Base-by-base conservation (phyloP, 2,329 filamentous ascomycete species). In the Coleophoma eucalyptorum region DNA sequence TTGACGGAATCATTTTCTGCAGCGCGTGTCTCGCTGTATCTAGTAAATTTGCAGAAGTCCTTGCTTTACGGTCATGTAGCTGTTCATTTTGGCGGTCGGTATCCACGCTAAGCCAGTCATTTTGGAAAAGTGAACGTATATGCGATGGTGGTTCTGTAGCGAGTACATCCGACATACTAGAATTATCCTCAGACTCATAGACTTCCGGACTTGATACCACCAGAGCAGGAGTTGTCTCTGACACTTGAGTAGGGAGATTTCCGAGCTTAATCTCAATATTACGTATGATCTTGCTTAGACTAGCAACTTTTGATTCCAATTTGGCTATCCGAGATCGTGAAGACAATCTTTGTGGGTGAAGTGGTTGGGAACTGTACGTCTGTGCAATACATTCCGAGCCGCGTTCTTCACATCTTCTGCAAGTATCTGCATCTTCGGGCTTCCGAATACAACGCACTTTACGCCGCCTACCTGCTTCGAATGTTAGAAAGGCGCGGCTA, bases 21-120 rank as follows among this genome's bases (percentile, higher is more conserved):
- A 57, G 49, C 26, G 31, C 46, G 32, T 43, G 41, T 51, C 55
- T 55, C 16, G 50, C 55, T 19, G 31, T 33, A 43, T 53, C 44
- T 34, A 48, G 40, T 43, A 57, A 45, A 16, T 50, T 38, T 34
- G 45, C 41, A 34, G 46, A 49, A 26, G 46, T 35, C 40, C 49
- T 57, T 46, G 48, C 45, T 21, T 51, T 49, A 15, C 75, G 3
- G 73, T 77, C 11, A 70, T 75, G 73, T 76, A 62, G 41, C 32
- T 51, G 43, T 26, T 46, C 42, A 35, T 46, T 31, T 35, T 50
- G 35, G 21, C 46, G 33, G 57, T 55, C 13, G 60, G 51, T 51
- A 53, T 60, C 44, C 40, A 55, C 46, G 57, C 54, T 42, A n/a
- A 67, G 58, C 44, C 62, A 52, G 31, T 60, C 57, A 46, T 66